Base-by-base conservation (phyloP, 2,329 filamentous ascomycete species). In the Alternaria incomplexa region DNA sequence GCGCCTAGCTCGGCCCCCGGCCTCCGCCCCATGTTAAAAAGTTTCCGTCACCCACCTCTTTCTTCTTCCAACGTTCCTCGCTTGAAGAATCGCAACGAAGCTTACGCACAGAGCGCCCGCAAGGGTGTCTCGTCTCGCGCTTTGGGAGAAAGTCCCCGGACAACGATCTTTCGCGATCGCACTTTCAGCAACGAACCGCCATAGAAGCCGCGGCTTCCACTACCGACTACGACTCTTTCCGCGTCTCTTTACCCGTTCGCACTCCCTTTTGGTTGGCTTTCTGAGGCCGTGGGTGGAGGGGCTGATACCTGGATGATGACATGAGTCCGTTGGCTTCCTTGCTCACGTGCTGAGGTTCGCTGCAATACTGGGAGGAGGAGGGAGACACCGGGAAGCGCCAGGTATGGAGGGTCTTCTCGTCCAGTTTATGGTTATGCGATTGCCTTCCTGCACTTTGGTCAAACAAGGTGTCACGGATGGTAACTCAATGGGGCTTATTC, bases 131-230 rank as follows among this genome's bases (percentile, higher is more conserved):
- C 75, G 74, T 68, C 82, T 28, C 36, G 50, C 69, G 94, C 94
- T 97, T 97, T 96, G 93, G 95, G 95, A 97, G 95, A 98, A 98
- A 98, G 95, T 98, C 95, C 95, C 95, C 95, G 95, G 95, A 97
- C 94, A 90, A 68, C 84, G 87, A 86, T 73, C 83, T 81, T 40
- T 84, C 40, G 56, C 66, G 68, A 85, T 66, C 84, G 80, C 83
- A 81, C 88, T 71, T 78, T 94, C 93, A 93, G 93, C 96, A 97
- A 97, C 92, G 93, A 94, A 93, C 93, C 94, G 94, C 93, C 95
- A 97, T 94, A 97, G 90, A 97, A 97, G 94, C 93, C 26, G 93
- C 92, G 93, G 93, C 88, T 89, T 87, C 85, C 83, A 56, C 83
- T 83, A 82, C 83, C 81, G 64, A 56, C 48, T 63, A 58, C 70